Base-by-base conservation (phyloP, 768 basidiomycete genomes). In the Pleurotus djamor region DNA sequence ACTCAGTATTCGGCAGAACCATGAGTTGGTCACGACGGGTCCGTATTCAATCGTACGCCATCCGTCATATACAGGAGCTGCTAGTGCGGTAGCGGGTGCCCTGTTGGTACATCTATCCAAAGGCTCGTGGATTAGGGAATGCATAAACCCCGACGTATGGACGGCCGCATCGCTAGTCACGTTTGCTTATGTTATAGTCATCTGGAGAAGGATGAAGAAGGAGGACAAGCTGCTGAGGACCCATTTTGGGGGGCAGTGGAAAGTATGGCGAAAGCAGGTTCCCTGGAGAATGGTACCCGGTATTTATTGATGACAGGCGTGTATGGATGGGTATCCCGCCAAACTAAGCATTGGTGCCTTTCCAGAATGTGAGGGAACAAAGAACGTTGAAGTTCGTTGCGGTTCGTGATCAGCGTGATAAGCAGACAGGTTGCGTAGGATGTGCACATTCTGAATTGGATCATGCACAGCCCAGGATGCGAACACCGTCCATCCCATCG, bases 31-130 rank as follows among this genome's bases (percentile, higher is more conserved):
- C 45, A 76, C 72, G 2, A 59, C 60, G 7, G 76, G 76, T 0
- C 77, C 76, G 7, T 79, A 79, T 61, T 59, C 67, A 28, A 55
- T 67, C 51, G 75, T 78, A n/a, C 73, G 75, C 16, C 77, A 78
- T 58, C 77, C 77, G 13, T 65, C 66, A 35, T 76, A 76, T 60
- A 60, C 45, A n/a, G 45, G 45, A 7, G 45, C 45, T 1, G 2
- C 45, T 16, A 4, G 2, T 8, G 45, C 13, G 7, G 17, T 47
- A 16, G 10, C 7, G 7, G 45, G 45, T 7, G 7, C 17, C 7
- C 17, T 47, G 16, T 16, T 47, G 10, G 45, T 17, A 7, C 16
- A 17, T 47, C 7, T 47, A 14, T 12, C 45, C 12, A 14, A 12
- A 7, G 45, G 45, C 7, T 47, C 45, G n/a, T 47, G 45, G 45